Evolutionary conservation across 2,329 filamentous ascomycete genomes (phyloP).

Genomic region (Paecilomyces formosus): DNA sequence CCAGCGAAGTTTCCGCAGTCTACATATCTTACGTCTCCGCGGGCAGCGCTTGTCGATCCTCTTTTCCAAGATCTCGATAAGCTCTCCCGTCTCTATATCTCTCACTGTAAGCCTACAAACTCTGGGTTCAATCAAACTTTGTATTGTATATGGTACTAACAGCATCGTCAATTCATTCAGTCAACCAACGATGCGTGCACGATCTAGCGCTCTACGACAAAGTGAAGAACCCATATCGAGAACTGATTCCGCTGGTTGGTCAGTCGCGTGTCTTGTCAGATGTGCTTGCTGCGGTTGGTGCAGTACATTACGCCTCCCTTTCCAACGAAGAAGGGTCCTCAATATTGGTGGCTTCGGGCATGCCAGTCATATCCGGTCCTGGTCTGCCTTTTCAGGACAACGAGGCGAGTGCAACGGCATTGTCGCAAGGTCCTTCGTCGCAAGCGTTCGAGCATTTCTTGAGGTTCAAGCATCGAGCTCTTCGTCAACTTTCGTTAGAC

Average conservation of each 20-base stretch:
- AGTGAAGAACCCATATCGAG: conserved; percentile 41
- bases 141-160: conserved; percentile 13
- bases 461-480: conserved; percentile 42
- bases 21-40: conserved; percentile 23
- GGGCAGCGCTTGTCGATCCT: conserved; percentile 38
- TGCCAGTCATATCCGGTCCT: conserved; percentile 7
- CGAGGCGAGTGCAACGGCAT: conserved; percentile 21
- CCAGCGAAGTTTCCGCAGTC: conserved; percentile 3
- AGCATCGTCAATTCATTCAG: conserved; percentile 9
- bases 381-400: conserved; percentile 17
- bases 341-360: conserved; percentile 24
- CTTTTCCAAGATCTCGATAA: conserved; percentile 39
- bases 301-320: conserved; percentile 40
- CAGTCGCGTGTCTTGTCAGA: conserved; percentile 39
- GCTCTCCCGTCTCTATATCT: conserved; percentile 39
- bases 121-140: not conserved
- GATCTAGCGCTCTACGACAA: conserved; percentile 42
- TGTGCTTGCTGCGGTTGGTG: conserved; percentile 41
- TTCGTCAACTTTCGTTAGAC: conserved; percentile 33
- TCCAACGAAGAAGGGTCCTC: conserved; percentile 24
- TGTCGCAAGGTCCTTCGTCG: conserved; percentile 24
- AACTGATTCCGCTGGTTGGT: conserved; percentile 39
- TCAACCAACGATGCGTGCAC: conserved; percentile 32
- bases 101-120: conserved; percentile 30
- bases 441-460: conserved; percentile 34